A percentile compares a stretch with the other conserved stretches of the same genome.
These are phyloP conservation scores for Metarhizium guizhouense DNA, from an alignment of 2,329 filamentous ascomycete species.

Conservation along the genomic window DNA sequence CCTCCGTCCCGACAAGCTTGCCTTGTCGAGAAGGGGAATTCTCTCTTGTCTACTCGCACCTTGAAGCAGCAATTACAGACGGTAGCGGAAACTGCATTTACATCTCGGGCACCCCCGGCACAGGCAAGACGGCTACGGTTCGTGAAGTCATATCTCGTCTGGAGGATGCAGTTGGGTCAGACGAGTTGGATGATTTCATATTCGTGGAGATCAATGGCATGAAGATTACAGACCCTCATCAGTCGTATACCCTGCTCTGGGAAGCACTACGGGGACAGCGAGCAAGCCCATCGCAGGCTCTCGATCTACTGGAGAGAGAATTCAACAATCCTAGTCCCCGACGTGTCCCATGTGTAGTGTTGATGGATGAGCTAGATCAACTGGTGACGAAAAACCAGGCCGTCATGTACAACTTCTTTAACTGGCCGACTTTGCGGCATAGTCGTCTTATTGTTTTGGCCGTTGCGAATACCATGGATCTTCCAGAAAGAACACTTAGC, in stretches of 20 bases:
- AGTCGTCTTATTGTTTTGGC: slow-evolving; percentile 91
- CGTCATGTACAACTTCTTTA: slow-evolving; percentile 99
- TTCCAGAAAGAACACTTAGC: slow-evolving; percentile 89
- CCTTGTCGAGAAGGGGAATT: slow-evolving; percentile 93
- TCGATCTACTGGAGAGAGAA: slow-evolving; percentile 84
- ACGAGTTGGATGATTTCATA: slow-evolving; percentile 96
- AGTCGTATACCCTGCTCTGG: slow-evolving; percentile 92
- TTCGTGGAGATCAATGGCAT: slow-evolving; percentile 99
- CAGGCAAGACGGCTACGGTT: slow-evolving; percentile 94
- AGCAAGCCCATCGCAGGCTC: slow-evolving; percentile 82
- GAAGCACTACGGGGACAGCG: slow-evolving; percentile 90
- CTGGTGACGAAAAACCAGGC: slow-evolving; percentile 96
- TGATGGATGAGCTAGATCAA: slow-evolving; percentile 98
- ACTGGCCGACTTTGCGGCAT: slow-evolving; percentile 89
- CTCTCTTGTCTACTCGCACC: slow-evolving; percentile 80
- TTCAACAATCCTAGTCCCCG: slow-evolving; percentile 87
- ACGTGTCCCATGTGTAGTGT: slow-evolving; percentile 85
- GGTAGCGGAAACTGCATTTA: slow-evolving; percentile 95
- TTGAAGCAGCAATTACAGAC: slow-evolving; percentile 89
- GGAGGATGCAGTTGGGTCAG: slow-evolving; percentile 75
- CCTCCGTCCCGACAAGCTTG: slow-evolving; percentile 79
- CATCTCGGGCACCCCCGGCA: slow-evolving; percentile 96
- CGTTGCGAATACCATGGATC: slow-evolving; percentile 97
- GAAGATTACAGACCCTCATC: slow-evolving; percentile 97
- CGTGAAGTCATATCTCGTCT: slow-evolving; percentile 87